A percentile compares a stretch with the other conserved stretches of the same genome.
phyloP scores from a whole-genome alignment of 495 filamentous ascomycete species.

The Pseudevernia furfuracea region DNA sequence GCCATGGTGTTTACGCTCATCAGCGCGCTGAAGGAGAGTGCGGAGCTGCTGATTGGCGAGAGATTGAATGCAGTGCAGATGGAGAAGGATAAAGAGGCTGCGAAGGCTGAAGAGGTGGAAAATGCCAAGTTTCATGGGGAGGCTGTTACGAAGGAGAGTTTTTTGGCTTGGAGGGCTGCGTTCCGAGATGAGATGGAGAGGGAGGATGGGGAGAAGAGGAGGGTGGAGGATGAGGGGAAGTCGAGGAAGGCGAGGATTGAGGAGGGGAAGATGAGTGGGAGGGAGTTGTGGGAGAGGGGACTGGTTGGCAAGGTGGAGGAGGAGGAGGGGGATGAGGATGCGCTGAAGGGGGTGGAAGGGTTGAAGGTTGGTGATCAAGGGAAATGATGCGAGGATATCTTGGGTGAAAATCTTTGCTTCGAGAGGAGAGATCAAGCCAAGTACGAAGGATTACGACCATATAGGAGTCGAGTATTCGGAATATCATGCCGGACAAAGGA shows the following conservation, averaged over 20 bases:
- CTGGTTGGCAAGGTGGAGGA: slow-evolving; percentile 57
- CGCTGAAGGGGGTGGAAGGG: slow-evolving; percentile 5
- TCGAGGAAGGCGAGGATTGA: slow-evolving; percentile 66
- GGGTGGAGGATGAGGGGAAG: slow-evolving; percentile 67
- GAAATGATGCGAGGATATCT: background rate
- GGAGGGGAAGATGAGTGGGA: slow-evolving; percentile 53
- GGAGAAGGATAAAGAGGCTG: slow-evolving; percentile 54
- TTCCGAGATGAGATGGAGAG: slow-evolving; percentile 77
- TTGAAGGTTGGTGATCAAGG: slow-evolving; percentile 8
- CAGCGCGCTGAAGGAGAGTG: slow-evolving; percentile 75
- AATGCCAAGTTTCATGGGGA: slow-evolving; percentile 96
- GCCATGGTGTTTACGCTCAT: slow-evolving; percentile 96
- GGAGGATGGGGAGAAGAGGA: slow-evolving; percentile 51
- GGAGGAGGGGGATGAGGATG: slow-evolving; percentile 19
- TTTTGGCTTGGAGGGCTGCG: slow-evolving; percentile 69
- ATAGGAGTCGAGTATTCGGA: background rate
- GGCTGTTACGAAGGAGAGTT: slow-evolving; percentile 73
- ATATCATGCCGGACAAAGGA: background rate
- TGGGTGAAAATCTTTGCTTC: no score
- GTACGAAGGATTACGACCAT: background rate
- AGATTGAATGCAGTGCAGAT: slow-evolving; percentile 56
- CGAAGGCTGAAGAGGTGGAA: slow-evolving; percentile 78
- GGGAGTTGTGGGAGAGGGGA: slow-evolving; percentile 42
- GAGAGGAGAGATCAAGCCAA: background rate
- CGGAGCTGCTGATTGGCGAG: slow-evolving; percentile 68